Conservation (phyloP, 2,329 filamentous ascomycete genomes). For the Exophiala oligosperma region DNA sequence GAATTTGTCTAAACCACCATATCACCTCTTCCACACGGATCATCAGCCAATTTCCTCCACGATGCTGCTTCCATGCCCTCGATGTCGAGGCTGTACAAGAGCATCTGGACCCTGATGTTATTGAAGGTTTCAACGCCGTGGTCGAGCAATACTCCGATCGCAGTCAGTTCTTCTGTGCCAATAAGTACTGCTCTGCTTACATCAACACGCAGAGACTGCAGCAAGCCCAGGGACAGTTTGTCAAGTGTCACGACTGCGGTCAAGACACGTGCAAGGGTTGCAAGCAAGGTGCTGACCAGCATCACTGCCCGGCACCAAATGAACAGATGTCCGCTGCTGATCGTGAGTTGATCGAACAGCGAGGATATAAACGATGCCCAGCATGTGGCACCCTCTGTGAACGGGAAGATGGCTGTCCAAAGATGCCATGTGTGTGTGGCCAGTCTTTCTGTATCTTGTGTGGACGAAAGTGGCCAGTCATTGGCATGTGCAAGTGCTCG, state of each 20-base stretch:
- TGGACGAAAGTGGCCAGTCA: no score
- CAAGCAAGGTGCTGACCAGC: conserved; percentile 5
- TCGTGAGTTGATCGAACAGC: no score
- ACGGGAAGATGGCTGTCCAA: no score
- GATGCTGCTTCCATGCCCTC: conserved; percentile 10
- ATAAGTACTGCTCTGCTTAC: conserved; percentile 6
- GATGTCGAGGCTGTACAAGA: conserved; percentile 5
- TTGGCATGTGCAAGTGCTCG: no score
- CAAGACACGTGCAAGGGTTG: conserved; percentile 14
- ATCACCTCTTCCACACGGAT: no score
- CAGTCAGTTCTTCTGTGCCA: conserved; percentile 15
- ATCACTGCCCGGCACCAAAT: background rate
- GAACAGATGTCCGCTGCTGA: no score
- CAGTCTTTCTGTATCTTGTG: no score
- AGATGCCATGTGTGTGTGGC: no score
- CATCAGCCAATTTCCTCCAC: conserved; percentile 5
- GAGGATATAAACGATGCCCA: no score
- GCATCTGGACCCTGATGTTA: conserved; percentile 9
- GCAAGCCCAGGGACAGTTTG: conserved; percentile 5
- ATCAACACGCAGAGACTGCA: background rate
- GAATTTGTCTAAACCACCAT: no score
- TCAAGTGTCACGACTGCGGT: conserved; percentile 8
- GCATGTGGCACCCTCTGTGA: no score
- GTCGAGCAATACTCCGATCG: conserved; percentile 8
- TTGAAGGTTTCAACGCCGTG: conserved; percentile 2